Evolutionary conservation across 257 asterid genomes (phyloP), one percentile per base, ranked within the genome.

Genomic region (Thymus quinquecostatus): DNA sequence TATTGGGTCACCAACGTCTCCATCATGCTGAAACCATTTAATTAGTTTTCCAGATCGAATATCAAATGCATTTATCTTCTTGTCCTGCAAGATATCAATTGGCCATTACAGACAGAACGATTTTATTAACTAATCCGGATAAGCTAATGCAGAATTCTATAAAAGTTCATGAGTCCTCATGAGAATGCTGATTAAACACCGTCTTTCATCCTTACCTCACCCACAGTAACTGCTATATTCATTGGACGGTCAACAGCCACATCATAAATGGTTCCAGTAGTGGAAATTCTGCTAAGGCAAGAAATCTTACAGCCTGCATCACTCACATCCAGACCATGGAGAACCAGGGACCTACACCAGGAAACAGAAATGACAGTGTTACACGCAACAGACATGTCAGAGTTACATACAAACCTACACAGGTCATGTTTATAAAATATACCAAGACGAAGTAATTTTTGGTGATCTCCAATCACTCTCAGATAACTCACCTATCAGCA

Each of bases 401-500:
- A 21, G 21, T 21, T 21, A 21, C 21, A 21, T 21, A 21, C 21
- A 21, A 21, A 21, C 21, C 21, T 21, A 21, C 21, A 21, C 21
- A 21, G 21, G 21, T 21, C 21, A 21, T 21, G 21, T 21, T 21
- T 21, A 21, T 21, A 21, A 21, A 21, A 21, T 21, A 21, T 21
- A 21, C 21, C 21, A 21, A 21, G 21, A 60, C 47, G 61, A 41
- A 21, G 41, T 68, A 66, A 60, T 64, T 56, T 45, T 49, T 34
- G 34, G 28, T 10, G 32, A 40, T 49, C 8, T 49, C 58, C 10
- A 45, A 45, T 50, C 63, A 72, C 56, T 40, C 66, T 7, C 53
- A 60, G 44, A 66, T 68, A 68, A 77, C 89, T 78, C 82, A 89
- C 96, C 89, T 70, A 66, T 85, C 86, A 60, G 85, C 80, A 48